Percentiles rank a stretch among this genome's conserved stretches.
phyloP scores from a whole-genome alignment of 2,329 filamentous ascomycete genomes.

The Ophiocordyceps camponoti-leonardi region DNA sequence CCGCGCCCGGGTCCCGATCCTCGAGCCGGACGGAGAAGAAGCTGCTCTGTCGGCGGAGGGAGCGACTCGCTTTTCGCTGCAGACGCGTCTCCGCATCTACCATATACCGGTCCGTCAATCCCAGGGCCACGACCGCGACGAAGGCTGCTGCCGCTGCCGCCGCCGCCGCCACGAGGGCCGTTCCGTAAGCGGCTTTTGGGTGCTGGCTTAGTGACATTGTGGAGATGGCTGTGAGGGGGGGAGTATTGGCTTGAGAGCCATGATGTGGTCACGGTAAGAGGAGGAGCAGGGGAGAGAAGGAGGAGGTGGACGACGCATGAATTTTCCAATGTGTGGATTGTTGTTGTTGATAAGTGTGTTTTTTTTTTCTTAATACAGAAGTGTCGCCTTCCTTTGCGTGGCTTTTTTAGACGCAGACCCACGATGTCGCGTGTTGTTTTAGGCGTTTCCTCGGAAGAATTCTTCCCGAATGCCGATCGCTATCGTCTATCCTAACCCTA shows the following conservation, averaged over 20 bases:
- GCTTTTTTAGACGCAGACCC: not conserved
- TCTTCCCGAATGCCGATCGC: not conserved
- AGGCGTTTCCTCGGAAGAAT: not conserved
- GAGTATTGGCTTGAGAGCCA: not conserved
- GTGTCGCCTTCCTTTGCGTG: not conserved
- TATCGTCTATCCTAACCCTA: no score
- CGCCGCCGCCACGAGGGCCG: slow-evolving; percentile 43
- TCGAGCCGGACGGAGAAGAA: slow-evolving; percentile 35
- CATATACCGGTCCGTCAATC: slow-evolving; percentile 67
- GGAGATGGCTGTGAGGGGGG: not conserved
- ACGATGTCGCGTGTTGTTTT: not conserved
- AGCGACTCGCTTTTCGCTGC: slow-evolving; percentile 22
- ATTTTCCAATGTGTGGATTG: not conserved
- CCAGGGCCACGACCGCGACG: slow-evolving; percentile 57
- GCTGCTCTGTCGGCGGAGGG: slow-evolving; percentile 19
- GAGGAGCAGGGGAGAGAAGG: no score
- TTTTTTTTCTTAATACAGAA: not conserved
- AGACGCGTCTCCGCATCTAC: slow-evolving; percentile 53
- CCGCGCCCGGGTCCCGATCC: slow-evolving; percentile 15
- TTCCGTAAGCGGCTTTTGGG: slow-evolving; percentile 40
- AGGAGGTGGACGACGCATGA: not conserved
- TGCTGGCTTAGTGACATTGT: slow-evolving; percentile 44
- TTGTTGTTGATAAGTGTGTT: no score
- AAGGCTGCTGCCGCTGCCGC: slow-evolving; percentile 58
- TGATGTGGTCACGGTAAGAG: slow-evolving; percentile 1